Conservation (phyloP, 805 yeast genomes). For the Monosporozyma aquatica region DNA sequence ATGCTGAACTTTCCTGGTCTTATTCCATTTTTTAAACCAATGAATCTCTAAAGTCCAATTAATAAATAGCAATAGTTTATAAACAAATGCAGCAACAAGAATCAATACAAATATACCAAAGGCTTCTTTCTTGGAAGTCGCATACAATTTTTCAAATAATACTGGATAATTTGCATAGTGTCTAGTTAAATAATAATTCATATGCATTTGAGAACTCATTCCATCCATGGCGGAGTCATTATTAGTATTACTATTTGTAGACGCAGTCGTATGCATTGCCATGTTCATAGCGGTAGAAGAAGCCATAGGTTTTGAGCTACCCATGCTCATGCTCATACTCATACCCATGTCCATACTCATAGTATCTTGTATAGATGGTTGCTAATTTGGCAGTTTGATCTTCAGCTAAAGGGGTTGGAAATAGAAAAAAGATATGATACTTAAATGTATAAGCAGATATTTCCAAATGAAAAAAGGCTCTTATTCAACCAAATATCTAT, state of each 20-base stretch:
- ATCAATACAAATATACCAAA: conserved; percentile 64
- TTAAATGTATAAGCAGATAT: no score
- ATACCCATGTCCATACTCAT: conserved; percentile 4
- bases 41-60: conserved; percentile 58
- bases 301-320: conserved; percentile 4
- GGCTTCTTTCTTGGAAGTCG: conserved; percentile 48
- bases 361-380: no score
- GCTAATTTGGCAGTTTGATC: no score
- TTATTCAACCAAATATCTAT: no score
- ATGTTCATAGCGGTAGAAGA: background rate
- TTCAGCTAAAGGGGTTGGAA: no score
- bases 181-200: conserved; percentile 53
- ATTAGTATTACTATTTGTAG: background rate
- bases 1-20: conserved; percentile 9
- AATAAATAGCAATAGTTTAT: conserved; percentile 51
- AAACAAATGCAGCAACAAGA: conserved; percentile 48
- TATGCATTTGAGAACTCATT: conserved; percentile 30
- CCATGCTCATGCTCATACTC: conserved; percentile 8
- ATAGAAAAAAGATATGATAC: no score
- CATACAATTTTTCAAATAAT: conserved; percentile 45
- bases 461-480: no score
- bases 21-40: conserved; percentile 43
- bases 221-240: conserved; percentile 9
- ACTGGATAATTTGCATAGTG: conserved; percentile 50
- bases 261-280: conserved; percentile 2